Percentiles rank a stretch among this genome's conserved stretches.
phyloP scores from a whole-genome alignment of 192 early-diverging fungal species.

The Rhizoclosmatium sp. region DNA sequence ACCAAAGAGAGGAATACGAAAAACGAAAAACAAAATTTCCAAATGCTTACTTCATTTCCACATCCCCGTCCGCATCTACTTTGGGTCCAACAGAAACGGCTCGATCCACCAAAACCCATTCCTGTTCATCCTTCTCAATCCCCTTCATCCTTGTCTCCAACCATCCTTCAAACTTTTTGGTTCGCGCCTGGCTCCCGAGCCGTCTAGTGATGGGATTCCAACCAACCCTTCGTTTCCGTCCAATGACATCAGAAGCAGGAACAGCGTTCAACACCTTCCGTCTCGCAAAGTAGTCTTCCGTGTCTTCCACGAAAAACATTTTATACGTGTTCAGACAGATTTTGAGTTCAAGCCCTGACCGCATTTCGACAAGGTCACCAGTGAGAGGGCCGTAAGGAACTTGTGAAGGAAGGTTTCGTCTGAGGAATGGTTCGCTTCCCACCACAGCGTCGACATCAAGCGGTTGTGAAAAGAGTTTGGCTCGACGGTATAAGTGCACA shows the following conservation, averaged over 20 bases:
- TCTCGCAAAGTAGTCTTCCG: conserved; percentile 85
- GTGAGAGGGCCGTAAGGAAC: conserved; percentile 53
- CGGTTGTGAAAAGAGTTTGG: background rate
- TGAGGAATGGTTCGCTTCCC: conserved; percentile 74
- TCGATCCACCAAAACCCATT: conserved; percentile 29
- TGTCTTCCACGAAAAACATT: conserved; percentile 94
- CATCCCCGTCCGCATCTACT: conserved; percentile 12
- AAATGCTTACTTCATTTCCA: background rate
- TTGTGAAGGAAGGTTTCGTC: conserved; percentile 60
- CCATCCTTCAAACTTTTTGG: conserved; percentile 21
- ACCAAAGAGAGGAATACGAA: background rate
- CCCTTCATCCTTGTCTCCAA: conserved; percentile 10
- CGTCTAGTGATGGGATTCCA: background rate
- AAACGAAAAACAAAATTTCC: conserved; percentile 3
- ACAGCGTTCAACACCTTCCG: background rate
- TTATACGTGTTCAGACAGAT: conserved; percentile 97
- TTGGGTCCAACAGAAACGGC: background rate
- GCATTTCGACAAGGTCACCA: conserved; percentile 66
- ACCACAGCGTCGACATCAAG: background rate
- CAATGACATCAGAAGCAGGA: background rate
- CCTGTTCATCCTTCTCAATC: conserved; percentile 26
- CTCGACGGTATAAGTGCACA: conserved; percentile 67
- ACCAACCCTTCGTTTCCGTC: background rate
- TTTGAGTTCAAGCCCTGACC: conserved; percentile 91
- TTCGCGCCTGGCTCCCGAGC: background rate